Percentiles rank a stretch among this genome's conserved stretches.
Evolutionary conservation across 2,329 filamentous ascomycete species (phyloP).

Genomic region (Mycosphaerella arachidis): DNA sequence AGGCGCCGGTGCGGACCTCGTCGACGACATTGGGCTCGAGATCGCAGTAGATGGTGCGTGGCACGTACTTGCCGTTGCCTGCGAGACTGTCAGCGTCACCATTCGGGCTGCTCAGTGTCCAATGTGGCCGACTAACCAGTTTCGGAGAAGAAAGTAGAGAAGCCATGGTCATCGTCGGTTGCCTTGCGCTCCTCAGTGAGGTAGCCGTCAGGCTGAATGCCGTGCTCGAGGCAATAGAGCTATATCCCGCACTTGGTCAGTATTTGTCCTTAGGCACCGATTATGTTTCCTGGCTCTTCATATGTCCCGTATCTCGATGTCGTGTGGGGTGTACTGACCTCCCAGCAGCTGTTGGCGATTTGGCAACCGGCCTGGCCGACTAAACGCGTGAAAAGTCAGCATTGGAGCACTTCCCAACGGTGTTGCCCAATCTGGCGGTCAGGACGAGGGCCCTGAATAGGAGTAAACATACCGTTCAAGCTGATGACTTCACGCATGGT

Average conservation of each 20-base stretch:
- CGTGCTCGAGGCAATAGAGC: slow-evolving; percentile 99
- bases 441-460: slow-evolving; percentile 34
- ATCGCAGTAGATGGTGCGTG: slow-evolving; percentile 98
- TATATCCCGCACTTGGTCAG: slow-evolving; percentile 43
- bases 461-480: slow-evolving; percentile 74
- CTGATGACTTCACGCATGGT: slow-evolving; percentile 99
- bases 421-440: slow-evolving; percentile 36
- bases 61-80: slow-evolving; percentile 99
- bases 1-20: slow-evolving; percentile 95
- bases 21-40: slow-evolving; percentile 99
- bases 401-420: slow-evolving; percentile 12
- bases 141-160: slow-evolving; percentile 99
- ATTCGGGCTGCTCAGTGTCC: too few species aligned
- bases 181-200: slow-evolving; percentile 97
- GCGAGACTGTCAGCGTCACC: slow-evolving; percentile 23
- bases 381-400: slow-evolving; percentile 58
- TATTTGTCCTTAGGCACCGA: slow-evolving; percentile 30
- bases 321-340: slow-evolving; percentile 63
- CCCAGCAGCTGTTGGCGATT: slow-evolving; percentile 99
- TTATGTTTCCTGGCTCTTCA: slow-evolving; percentile 16
- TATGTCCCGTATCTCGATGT: slow-evolving; percentile 14
- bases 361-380: slow-evolving; percentile 99
- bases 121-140: slow-evolving; percentile 80
- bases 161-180: slow-evolving; percentile 88
- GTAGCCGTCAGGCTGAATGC: slow-evolving; percentile 98